Conservation (phyloP, 1,139 yeast species). For the Candida albicans region DNA sequence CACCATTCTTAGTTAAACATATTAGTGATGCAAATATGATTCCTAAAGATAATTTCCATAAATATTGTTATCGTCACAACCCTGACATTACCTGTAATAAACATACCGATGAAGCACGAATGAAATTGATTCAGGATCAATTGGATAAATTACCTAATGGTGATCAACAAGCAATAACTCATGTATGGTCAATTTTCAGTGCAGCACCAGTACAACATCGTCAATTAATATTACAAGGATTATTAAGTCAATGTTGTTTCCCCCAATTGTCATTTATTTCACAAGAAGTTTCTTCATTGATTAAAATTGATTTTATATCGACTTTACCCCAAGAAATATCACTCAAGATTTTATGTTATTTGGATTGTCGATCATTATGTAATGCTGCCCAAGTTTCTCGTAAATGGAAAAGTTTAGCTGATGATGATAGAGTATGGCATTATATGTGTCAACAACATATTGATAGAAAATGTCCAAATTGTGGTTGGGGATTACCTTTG, state of each 20-base stretch:
- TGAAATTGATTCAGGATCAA: slow-evolving; percentile 60
- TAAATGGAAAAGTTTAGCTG: slow-evolving; percentile 85
- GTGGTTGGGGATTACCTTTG: slow-evolving; percentile 98
- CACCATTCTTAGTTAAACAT: slow-evolving; percentile 48
- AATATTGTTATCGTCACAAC: slow-evolving; percentile 87
- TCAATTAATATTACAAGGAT: slow-evolving; percentile 75
- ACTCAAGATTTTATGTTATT: slow-evolving; percentile 77
- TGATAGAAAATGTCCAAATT: slow-evolving; percentile 93
- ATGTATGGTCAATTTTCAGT: slow-evolving; percentile 77
- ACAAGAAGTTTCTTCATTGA: slow-evolving; percentile 72
- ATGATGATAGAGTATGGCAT: slow-evolving; percentile 97
- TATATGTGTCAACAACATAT: slow-evolving; percentile 98
- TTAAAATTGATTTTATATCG: slow-evolving; percentile 84
- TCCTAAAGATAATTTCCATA: slow-evolving; percentile 53
- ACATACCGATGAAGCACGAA: slow-evolving; percentile 63
- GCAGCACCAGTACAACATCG: slow-evolving; percentile 72
- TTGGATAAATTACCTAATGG: slow-evolving; percentile 58
- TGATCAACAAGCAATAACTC: slow-evolving; percentile 70
- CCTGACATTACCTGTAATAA: slow-evolving; percentile 79
- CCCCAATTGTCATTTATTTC: slow-evolving; percentile 87
- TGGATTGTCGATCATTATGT: slow-evolving; percentile 90
- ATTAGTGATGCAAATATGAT: slow-evolving; percentile 43
- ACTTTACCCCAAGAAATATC: slow-evolving; percentile 85
- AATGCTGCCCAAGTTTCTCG: slow-evolving; percentile 90
- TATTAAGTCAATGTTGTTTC: slow-evolving; percentile 87